phyloP scores from a whole-genome alignment of 2,329 filamentous ascomycete species.

The Furcasterigmium sp. region DNA sequence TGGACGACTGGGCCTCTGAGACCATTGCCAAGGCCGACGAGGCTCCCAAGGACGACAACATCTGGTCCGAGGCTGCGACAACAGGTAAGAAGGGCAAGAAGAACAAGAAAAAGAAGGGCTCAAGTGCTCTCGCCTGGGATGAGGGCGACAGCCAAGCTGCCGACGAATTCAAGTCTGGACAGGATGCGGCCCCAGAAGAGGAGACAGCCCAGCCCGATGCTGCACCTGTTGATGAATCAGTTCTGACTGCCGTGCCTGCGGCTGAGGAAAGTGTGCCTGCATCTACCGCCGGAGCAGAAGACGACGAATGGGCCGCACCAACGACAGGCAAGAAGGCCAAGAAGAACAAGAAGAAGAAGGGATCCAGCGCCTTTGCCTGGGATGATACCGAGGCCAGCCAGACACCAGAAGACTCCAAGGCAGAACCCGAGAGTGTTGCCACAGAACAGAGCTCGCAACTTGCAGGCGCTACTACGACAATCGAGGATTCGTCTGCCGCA shows the following conservation, averaged over 20 bases:
- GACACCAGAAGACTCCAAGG: no score
- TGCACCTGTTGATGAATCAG: neutral
- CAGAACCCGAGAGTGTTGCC: no score
- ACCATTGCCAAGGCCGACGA: conserved; percentile 1
- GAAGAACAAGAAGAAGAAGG: conserved; percentile 12
- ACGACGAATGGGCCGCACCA: conserved; percentile 10
- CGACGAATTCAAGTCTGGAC: no score
- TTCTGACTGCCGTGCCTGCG: neutral
- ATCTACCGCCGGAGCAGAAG: conserved; percentile 5
- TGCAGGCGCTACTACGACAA: no score
- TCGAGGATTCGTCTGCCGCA: neutral
- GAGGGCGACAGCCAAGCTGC: neutral
- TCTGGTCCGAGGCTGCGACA: conserved; percentile 7
- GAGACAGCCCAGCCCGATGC: no score
- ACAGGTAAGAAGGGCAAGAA: conserved; percentile 17
- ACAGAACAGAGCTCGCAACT: no score
- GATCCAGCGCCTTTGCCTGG: neutral
- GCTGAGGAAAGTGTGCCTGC: neutral
- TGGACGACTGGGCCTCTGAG: neutral
- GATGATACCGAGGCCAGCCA: neutral
- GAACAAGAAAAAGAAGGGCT: conserved; percentile 11
- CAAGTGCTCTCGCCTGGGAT: neutral
- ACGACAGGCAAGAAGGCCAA: conserved; percentile 16
- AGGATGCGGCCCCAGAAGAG: no score
- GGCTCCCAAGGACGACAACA: conserved; percentile 6